Conservation (phyloP, 2,329 filamentous ascomycete species). For the Cytospora piceicola region DNA sequence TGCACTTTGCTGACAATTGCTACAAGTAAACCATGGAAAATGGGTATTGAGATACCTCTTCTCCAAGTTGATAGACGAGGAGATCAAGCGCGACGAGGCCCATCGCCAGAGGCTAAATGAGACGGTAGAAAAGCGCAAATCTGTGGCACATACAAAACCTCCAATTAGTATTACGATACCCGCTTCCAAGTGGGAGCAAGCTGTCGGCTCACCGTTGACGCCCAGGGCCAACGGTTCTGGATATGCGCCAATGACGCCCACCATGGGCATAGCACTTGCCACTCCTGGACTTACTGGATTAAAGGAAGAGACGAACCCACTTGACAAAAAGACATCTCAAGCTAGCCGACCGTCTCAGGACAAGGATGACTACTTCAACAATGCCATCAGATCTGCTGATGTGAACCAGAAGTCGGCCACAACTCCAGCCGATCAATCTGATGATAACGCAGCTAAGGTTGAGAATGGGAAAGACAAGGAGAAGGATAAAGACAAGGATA, state of each 20-base stretch:
- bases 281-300: constrained; percentile 65
- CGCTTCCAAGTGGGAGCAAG: constrained; percentile 42
- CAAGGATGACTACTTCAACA: constrained; percentile 78
- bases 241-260: constrained; percentile 69
- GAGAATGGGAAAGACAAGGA: constrained; percentile 58
- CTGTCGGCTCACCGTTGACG: constrained; percentile 51
- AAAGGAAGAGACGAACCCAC: constrained; percentile 52
- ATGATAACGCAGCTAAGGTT: constrained; percentile 48
- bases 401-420: constrained; percentile 54
- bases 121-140: constrained; percentile 60
- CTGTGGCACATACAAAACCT: constrained; percentile 58
- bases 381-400: constrained; percentile 54
- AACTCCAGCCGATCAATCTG: constrained; percentile 49
- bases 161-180: constrained; percentile 62
- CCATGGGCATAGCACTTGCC: constrained; percentile 76
- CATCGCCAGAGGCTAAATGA: constrained; percentile 73
- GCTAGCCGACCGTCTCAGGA: constrained; percentile 66
- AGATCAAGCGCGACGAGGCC: constrained; percentile 78
- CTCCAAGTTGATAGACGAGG: constrained; percentile 84
- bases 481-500: constrained; percentile 53
- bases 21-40: constrained; percentile 86
- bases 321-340: constrained; percentile 61
- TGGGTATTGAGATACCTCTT: constrained; percentile 96
- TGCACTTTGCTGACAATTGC: constrained; percentile 26
- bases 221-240: constrained; percentile 68